Evolutionary conservation across 805 yeast species (phyloP), one percentile per base, ranked within the genome.

Genomic region (Pichia gijzeniarum): DNA sequence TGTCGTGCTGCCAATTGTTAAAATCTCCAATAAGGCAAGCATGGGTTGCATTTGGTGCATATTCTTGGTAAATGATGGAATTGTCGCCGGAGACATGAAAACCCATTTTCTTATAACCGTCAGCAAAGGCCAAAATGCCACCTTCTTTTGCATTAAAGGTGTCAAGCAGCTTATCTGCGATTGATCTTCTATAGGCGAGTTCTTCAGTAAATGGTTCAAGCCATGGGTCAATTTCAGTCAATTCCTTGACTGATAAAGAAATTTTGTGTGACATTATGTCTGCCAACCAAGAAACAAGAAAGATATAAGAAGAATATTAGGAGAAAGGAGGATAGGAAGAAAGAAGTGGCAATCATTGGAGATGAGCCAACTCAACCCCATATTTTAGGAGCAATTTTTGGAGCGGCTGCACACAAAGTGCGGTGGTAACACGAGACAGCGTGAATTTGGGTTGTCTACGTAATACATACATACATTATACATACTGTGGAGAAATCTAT

Each of bases 11-110:
- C 99, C 99, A 91, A 50, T 71, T 60, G 64, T 91, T 91, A 73
- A 93, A 91, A 42, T 91, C 98, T 14, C 99, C 99, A 46, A 86
- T 82, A n/a, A 91, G 62, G 44, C 79, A 74, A 2, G 93, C 96
- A 38, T 61, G 68, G 4, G 56, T 58, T 1, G 96, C 98, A 58
- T 87, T 83, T 5, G 98, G 99, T 1, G 95, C 89, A 80, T 96
- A 91, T 64, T 91, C 95, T 21, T 77, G 72, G 57, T 84, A 84
- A 2, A 66, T 62, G 41, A 90, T 76, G 6, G 75, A 72, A 49
- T 78, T 76, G 44, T 76, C 74, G 13, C 58, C 58, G 50, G 76
- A 68, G 12, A 82, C 80, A 55, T 86, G 89, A 49, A 93, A 67
- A 1, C 99, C 99, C 65, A 80, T 85, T 18, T 63, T 60, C 56